These are phyloP conservation scores for Colletotrichum siamense DNA, from an alignment of 2,329 filamentous ascomycete species.

Conservation along the genomic window DNA sequence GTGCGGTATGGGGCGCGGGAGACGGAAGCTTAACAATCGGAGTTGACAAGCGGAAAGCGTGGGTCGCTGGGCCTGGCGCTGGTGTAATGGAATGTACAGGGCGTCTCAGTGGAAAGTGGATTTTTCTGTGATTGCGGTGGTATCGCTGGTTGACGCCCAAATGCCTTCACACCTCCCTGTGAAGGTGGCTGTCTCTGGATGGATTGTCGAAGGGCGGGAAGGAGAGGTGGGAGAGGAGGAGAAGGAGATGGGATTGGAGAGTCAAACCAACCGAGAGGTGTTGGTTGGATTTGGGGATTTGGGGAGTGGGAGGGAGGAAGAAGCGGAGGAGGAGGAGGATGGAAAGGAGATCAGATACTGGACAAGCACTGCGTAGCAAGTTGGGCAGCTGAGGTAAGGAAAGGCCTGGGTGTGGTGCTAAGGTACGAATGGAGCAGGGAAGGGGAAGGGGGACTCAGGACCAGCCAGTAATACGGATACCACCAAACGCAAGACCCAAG, in stretches of 20 bases:
- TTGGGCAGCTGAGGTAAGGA: conserved; percentile 14
- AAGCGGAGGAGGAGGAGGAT: background rate
- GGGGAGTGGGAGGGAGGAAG: background rate
- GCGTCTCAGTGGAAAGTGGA: conserved; percentile 19
- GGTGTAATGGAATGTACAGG: conserved; percentile 16
- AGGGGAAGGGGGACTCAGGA: background rate
- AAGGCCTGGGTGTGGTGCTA: background rate
- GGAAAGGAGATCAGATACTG: conserved; percentile 10
- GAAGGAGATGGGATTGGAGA: conserved; percentile 10
- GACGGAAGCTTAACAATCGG: conserved; percentile 23
- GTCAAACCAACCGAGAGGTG: background rate
- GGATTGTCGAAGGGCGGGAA: background rate
- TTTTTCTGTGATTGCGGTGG: conserved; percentile 5
- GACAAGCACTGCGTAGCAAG: background rate
- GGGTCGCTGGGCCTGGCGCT: conserved; percentile 15
- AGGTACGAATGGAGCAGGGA: background rate
- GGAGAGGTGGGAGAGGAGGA: background rate
- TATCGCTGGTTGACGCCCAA: conserved; percentile 19
- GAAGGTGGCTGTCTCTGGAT: background rate
- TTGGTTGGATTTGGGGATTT: conserved; percentile 14
- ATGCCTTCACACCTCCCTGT: conserved; percentile 14
- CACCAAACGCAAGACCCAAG: background rate
- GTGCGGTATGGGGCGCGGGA: conserved; percentile 17
- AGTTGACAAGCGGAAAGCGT: conserved; percentile 19
- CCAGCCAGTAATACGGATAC: background rate